These are phyloP conservation scores for Toxoplasma gondii DNA, from an alignment of 169 alveolate genomes.

Conservation along the genomic window DNA sequence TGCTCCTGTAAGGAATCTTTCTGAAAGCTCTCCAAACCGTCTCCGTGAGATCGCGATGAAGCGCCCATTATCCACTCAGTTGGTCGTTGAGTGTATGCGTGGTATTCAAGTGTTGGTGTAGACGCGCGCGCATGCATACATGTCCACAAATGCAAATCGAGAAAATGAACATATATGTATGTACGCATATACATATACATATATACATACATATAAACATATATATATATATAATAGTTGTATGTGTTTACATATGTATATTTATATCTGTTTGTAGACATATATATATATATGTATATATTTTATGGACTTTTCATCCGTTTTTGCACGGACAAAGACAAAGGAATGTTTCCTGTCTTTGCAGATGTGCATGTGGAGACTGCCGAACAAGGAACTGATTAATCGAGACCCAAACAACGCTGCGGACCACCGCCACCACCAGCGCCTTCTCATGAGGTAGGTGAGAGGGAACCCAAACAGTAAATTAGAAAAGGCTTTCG, in stretches of 20 bases:
- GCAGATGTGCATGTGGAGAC: slow-evolving; percentile 88
- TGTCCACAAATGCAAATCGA: neutral
- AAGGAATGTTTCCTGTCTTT: neutral
- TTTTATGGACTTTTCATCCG: neutral
- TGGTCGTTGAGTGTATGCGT: too few relatives aligned
- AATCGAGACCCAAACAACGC: slow-evolving; percentile 83
- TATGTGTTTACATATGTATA: neutral
- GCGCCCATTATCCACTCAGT: too few relatives aligned
- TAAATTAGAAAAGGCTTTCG: too few relatives aligned
- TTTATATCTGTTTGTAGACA: neutral
- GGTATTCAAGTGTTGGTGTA: too few relatives aligned
- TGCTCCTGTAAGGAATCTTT: slow-evolving; percentile 43
- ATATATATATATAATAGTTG: neutral
- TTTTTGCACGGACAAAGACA: neutral
- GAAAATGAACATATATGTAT: neutral
- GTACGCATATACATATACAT: neutral
- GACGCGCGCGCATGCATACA: neutral
- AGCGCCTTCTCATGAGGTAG: slow-evolving; percentile 84
- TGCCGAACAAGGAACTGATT: slow-evolving; percentile 88
- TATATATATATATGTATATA: too few relatives aligned
- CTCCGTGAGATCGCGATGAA: too few relatives aligned
- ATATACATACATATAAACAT: neutral
- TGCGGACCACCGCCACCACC: slow-evolving; percentile 89
- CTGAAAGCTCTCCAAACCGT: neutral
- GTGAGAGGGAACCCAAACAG: neutral